Base-by-base conservation (phyloP, 2,329 filamentous ascomycete genomes). In the Malbranchea zuffiana region DNA sequence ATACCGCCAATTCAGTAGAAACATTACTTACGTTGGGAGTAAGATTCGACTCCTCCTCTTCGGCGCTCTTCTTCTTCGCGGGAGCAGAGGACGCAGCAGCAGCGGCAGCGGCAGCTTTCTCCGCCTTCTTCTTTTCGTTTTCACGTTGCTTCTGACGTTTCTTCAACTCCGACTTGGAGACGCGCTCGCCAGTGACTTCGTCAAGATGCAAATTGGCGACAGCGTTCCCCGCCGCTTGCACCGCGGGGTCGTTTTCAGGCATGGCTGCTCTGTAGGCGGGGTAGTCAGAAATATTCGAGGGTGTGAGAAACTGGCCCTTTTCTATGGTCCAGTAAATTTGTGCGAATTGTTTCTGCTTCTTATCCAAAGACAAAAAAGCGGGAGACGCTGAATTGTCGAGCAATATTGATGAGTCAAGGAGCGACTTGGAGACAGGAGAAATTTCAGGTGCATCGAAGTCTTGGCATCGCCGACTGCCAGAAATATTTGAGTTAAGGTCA, bases 71-170 rank as follows among this genome's bases (percentile, higher is more conserved):
- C 57, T 73, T 71, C 52, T 69, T 68, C 28, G 26, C 16, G 16
- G 29, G 31, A 16, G 39, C 34, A 11, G 26, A 32, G 16, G 36
- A 19, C 4, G 32, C 40, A 10, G 42, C 39, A 16, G 42, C 42
- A 18, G 75, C 68, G 42, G 77, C 70, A 34, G 75, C 70, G 35
- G 83, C 82, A 18, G 78, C 82, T 71, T 85, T 88, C 66, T 85
- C 78, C 50, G 78, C 78, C 80, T 93, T 95, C 67, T 86, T 83
- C 49, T 81, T 81, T 44, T 92, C 86, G 63, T 75, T 78, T 62
- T 88, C 76, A 49, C 88, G 80, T 57, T 80, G 73, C 83, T 98
- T 98, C 68, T 87, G 76, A 54, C 88, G 79, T 69, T 84, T 88
- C 84, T 98, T 98, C 61, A 96, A 70, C 66, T 87, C 80, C 11